phyloP scores from a whole-genome alignment of 208 protist genomes.

The Wallacemonas collosoma region DNA sequence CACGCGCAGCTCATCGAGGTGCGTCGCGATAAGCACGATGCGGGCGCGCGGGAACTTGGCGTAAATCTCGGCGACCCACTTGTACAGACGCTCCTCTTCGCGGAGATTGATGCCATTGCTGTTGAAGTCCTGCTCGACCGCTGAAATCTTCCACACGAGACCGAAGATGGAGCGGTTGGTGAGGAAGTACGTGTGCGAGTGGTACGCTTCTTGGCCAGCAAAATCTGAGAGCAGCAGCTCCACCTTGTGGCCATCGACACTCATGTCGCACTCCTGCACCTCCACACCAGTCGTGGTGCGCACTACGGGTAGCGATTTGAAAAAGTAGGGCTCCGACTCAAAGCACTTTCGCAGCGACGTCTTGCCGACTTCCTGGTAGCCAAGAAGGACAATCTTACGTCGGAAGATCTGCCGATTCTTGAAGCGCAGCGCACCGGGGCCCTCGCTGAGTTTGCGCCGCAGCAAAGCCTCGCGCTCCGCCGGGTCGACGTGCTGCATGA shows the following conservation, averaged over 20 bases:
- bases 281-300: conserved; percentile 83
- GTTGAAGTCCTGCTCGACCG: conserved; percentile 84
- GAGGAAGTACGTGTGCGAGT: conserved; percentile 87
- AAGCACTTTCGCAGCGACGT: conserved; percentile 90
- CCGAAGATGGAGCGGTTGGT: conserved; percentile 84
- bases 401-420: conserved; percentile 64
- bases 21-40: conserved; percentile 85
- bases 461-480: conserved; percentile 4
- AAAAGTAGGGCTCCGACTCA: conserved; percentile 84
- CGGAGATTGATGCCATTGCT: conserved; percentile 72
- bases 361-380: conserved; percentile 90
- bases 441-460: conserved; percentile 17
- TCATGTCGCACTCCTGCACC: conserved; percentile 60
- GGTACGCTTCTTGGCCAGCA: conserved; percentile 87
- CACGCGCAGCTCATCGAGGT: conserved; percentile 89
- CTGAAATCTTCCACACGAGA: conserved; percentile 91
- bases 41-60: conserved; percentile 76
- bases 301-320: conserved; percentile 77
- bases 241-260: conserved; percentile 54
- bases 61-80: conserved; percentile 88
- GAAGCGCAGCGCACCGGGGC: conserved; percentile 37
- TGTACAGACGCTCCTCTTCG: conserved; percentile 86
- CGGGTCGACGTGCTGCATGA: conserved; percentile 25
- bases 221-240: conserved; percentile 85
- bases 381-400: conserved; percentile 86